Evolutionary conservation across 345 rosid genomes (phyloP).

Genomic region (Gossypium mustelinum): DNA sequence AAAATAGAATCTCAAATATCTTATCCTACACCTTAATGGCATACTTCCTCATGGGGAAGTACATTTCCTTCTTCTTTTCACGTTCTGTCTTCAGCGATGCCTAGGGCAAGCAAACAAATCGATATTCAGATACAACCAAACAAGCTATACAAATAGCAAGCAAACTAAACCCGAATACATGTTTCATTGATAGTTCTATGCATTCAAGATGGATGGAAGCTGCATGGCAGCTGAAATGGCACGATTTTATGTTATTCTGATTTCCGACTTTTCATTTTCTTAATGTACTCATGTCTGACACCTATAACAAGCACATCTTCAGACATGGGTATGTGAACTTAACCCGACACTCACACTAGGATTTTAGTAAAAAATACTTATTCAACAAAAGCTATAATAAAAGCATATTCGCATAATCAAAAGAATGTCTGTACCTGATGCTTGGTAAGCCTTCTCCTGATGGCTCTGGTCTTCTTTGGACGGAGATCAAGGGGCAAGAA

Average conservation of each 20-base stretch:
- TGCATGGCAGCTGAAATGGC: neutral
- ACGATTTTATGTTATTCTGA: neutral
- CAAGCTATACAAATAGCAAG: neutral
- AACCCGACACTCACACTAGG: neutral
- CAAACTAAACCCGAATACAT: neutral
- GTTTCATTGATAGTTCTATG: neutral
- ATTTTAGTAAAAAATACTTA: neutral
- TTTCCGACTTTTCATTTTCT: neutral
- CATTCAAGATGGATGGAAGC: neutral
- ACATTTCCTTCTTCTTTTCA: slow-evolving; percentile 85
- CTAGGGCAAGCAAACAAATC: slow-evolving; percentile 25
- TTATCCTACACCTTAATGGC: slow-evolving; percentile 74
- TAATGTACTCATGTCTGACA: neutral
- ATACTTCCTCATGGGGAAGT: slow-evolving; percentile 83
- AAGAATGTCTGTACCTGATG: slow-evolving; percentile 51
- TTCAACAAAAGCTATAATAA: neutral
- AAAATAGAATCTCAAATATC: neutral
- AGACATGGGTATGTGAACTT: neutral
- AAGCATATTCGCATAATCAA: neutral
- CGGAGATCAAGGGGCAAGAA: slow-evolving; percentile 86
- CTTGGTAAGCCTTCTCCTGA: slow-evolving; percentile 87
- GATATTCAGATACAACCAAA: neutral
- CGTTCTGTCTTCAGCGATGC: slow-evolving; percentile 71
- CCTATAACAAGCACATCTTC: neutral
- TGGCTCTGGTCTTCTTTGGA: slow-evolving; percentile 94